Conservation (phyloP, 805 yeast species). For the Yarrowia porcina region DNA sequence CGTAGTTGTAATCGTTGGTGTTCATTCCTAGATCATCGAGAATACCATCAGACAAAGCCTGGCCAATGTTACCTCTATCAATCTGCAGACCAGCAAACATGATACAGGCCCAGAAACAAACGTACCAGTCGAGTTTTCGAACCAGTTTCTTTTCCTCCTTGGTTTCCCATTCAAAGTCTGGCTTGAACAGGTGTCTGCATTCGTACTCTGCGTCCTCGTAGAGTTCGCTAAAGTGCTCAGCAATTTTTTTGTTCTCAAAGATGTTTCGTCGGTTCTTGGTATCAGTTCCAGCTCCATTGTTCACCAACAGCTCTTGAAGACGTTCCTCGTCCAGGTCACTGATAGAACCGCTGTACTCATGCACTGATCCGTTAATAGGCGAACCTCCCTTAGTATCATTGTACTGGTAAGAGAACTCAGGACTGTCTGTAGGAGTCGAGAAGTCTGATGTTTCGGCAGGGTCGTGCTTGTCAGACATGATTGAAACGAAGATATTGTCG, state of each 20-base stretch:
- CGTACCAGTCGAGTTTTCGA: slow-evolving; percentile 54
- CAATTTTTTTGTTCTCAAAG: slow-evolving; percentile 46
- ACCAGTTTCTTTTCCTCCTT: slow-evolving; percentile 50
- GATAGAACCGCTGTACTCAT: neutral
- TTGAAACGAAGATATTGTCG: neutral
- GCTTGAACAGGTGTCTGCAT: slow-evolving; percentile 55
- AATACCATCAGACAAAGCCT: slow-evolving; percentile 57
- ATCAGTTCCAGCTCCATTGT: slow-evolving; percentile 10
- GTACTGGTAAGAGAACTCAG: neutral
- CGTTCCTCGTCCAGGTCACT: slow-evolving; percentile 6
- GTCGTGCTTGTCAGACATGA: neutral
- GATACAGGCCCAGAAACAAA: slow-evolving; percentile 55
- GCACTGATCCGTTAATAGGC: neutral
- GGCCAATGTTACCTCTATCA: slow-evolving; percentile 56
- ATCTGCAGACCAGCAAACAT: slow-evolving; percentile 59
- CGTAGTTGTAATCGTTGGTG: slow-evolving; percentile 58
- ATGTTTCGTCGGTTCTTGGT: slow-evolving; percentile 32
- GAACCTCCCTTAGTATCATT: neutral
- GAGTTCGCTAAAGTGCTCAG: slow-evolving; percentile 45
- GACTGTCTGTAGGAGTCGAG: neutral
- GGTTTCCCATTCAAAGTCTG: slow-evolving; percentile 52
- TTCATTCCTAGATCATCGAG: slow-evolving; percentile 50
- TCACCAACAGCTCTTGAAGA: slow-evolving; percentile 18
- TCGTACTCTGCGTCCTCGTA: slow-evolving; percentile 54
- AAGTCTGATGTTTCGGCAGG: neutral